These are phyloP conservation scores for Backusella morwellensis DNA, from an alignment of 192 early-diverging fungal genomes.

Conservation along the genomic window DNA sequence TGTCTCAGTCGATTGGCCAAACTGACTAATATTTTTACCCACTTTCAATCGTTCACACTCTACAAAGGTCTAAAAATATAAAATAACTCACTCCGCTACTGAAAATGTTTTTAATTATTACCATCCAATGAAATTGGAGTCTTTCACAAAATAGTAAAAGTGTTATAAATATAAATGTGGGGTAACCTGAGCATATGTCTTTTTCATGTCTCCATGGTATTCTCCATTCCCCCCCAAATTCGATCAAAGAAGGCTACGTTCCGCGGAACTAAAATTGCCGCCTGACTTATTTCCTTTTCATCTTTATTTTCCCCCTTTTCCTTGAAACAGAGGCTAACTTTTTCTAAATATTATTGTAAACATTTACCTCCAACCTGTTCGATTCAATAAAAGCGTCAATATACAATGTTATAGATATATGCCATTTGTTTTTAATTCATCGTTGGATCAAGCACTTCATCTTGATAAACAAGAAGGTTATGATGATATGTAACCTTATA, in stretches of 20 bases:
- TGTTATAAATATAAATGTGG: neutral
- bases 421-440: neutral
- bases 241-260: neutral
- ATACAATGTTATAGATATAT: neutral
- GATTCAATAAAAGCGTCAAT: neutral
- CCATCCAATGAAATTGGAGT: neutral
- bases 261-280: neutral
- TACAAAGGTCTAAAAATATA: neutral
- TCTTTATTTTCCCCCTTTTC: constrained; percentile 8
- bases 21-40: neutral
- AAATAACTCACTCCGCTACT: neutral
- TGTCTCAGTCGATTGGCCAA: neutral
- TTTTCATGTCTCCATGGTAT: neutral
- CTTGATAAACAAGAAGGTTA: neutral
- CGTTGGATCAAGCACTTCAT: neutral
- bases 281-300: constrained; percentile 6
- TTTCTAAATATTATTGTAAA: neutral
- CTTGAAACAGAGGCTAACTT: neutral
- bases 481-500: neutral
- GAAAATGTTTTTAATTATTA: neutral
- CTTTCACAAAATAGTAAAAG: neutral
- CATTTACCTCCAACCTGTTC: neutral
- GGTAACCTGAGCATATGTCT: neutral
- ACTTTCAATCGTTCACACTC: neutral
- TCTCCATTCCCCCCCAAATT: neutral